Conservation (phyloP, 768 basidiomycete genomes). For the Tubosaeta brunneosetosa region DNA sequence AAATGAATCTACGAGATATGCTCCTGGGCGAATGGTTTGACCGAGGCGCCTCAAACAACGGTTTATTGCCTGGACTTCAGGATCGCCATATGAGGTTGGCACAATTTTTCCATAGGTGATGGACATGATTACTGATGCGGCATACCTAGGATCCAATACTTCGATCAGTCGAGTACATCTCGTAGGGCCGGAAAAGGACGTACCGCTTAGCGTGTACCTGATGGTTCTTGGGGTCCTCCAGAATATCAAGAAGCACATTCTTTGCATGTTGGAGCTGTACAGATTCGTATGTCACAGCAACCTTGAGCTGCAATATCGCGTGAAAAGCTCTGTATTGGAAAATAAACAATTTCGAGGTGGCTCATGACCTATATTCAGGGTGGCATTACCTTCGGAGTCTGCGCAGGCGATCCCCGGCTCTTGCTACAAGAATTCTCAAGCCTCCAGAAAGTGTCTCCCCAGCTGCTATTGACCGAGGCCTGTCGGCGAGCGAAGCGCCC, state of each 20-base stretch:
- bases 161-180: not conserved
- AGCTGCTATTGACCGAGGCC: conserved; percentile 34
- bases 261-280: conserved; percentile 32
- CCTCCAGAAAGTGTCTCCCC: conserved; percentile 32
- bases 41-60: conserved; percentile 25
- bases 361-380: not conserved
- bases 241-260: conserved; percentile 32
- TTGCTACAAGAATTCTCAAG: conserved; percentile 28
- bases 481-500: conserved; percentile 30
- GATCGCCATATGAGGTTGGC: conserved; percentile 34
- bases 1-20: conserved; percentile 24
- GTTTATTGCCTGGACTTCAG: conserved; percentile 31
- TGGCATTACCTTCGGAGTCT: conserved; percentile 23
- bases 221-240: conserved; percentile 30
- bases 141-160: conserved; percentile 25
- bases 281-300: conserved; percentile 29
- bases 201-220: conserved; percentile 34
- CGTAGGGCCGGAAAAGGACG: not conserved
- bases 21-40: conserved; percentile 18
- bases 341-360: not conserved
- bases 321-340: conserved; percentile 28
- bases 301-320: conserved; percentile 31
- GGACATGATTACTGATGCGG: conserved; percentile 36
- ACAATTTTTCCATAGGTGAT: conserved; percentile 39
- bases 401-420: conserved; percentile 29